Conservation (phyloP, 2,329 filamentous ascomycete genomes). For the Talaromyces sp. region DNA sequence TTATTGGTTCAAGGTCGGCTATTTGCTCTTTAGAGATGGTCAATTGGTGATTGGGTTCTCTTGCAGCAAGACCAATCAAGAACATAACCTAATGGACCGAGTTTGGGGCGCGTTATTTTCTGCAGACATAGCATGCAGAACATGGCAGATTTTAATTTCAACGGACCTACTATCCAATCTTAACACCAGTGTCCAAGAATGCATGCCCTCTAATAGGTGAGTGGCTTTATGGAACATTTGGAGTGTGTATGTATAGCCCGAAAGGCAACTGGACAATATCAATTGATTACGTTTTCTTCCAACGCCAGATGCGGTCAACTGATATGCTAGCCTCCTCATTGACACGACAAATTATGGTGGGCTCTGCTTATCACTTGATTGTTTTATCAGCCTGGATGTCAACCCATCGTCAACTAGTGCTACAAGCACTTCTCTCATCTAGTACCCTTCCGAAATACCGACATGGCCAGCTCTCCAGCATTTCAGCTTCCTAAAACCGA, state of each 20-base stretch:
- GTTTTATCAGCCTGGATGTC: too few species aligned
- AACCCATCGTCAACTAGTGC: too few species aligned
- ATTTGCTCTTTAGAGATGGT: too few species aligned
- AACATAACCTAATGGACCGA: background rate
- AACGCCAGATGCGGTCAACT: background rate
- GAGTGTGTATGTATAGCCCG: background rate
- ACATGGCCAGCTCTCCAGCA: too few species aligned
- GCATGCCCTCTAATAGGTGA: background rate
- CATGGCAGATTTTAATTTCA: background rate
- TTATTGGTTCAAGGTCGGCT: background rate
- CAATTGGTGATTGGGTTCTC: background rate
- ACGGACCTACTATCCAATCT: background rate
- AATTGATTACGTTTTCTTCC: too few species aligned
- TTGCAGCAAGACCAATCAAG: background rate
- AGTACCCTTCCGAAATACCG: too few species aligned
- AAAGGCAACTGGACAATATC: background rate
- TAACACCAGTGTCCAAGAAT: background rate
- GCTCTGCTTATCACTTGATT: too few species aligned
- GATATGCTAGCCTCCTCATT: background rate
- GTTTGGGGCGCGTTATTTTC: background rate
- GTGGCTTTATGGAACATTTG: background rate
- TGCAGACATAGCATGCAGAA: background rate
- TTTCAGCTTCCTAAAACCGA: too few species aligned
- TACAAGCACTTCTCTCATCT: too few species aligned
- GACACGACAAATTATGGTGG: too few species aligned